Percentiles rank a stretch among this genome's conserved stretches.
Conservation (phyloP, 2,329 filamentous ascomycete species). For the Amylocarpus encephaloides region DNA sequence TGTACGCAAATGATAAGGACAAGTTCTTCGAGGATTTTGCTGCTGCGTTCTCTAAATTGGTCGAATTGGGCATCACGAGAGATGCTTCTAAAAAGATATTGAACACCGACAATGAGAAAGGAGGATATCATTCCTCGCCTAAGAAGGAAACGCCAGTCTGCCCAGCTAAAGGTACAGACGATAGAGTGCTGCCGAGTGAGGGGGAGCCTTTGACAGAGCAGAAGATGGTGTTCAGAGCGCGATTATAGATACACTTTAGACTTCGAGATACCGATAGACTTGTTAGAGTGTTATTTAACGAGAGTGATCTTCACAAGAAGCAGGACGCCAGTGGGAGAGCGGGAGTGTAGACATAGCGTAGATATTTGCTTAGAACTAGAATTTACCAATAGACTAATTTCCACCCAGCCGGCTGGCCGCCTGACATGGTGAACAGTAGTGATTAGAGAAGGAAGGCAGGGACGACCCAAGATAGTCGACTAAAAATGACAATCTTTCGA, state of each 20-base stretch:
- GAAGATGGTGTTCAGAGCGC: constrained; percentile 24
- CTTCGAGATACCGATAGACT: neutral
- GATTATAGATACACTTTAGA: constrained; percentile 14
- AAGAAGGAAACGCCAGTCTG: constrained; percentile 37
- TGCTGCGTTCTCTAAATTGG: constrained; percentile 51
- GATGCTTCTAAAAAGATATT: constrained; percentile 46
- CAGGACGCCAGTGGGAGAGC: too few relatives aligned
- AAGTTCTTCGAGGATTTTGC: constrained; percentile 55
- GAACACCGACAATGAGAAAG: constrained; percentile 51
- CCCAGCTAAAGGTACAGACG: constrained; percentile 30
- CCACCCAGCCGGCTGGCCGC: too few relatives aligned
- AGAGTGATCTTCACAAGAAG: too few relatives aligned
- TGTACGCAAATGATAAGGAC: constrained; percentile 55
- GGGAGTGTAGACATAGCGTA: too few relatives aligned
- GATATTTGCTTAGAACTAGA: too few relatives aligned
- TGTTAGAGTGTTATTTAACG: too few relatives aligned
- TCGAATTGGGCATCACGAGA: constrained; percentile 53
- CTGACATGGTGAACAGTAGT: too few relatives aligned
- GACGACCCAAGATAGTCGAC: neutral
- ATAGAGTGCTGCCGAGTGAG: constrained; percentile 31
- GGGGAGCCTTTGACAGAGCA: constrained; percentile 35
- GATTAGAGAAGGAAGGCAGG: neutral
- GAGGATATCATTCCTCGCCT: constrained; percentile 50
- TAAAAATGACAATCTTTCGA: neutral
- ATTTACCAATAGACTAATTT: too few relatives aligned